phyloP scores from a whole-genome alignment of 2,329 filamentous ascomycete species.

The Gnomoniopsis sp. region DNA sequence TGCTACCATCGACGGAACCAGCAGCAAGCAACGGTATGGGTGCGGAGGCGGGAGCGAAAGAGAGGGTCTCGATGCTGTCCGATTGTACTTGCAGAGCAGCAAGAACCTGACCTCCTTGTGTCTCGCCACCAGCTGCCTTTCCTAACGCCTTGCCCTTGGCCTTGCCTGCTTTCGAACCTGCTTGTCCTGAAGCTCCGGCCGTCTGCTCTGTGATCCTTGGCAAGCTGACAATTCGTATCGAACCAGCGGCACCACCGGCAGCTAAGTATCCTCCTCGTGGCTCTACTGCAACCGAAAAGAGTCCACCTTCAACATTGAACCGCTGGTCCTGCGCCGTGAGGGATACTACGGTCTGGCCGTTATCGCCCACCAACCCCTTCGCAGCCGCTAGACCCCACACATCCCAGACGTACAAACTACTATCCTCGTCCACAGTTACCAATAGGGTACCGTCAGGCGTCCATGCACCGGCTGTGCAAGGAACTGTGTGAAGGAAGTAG shows the following conservation, averaged over 20 bases:
- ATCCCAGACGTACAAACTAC: conserved; percentile 88
- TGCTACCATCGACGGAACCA: conserved; percentile 70
- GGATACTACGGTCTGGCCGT: conserved; percentile 66
- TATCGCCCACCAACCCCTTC: conserved; percentile 45
- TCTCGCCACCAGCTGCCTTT: conserved; percentile 28
- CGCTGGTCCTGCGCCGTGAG: conserved; percentile 81
- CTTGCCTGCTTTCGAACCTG: conserved; percentile 17
- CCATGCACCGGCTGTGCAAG: conserved; percentile 90
- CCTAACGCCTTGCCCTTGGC: conserved; percentile 24
- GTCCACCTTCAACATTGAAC: conserved; percentile 85
- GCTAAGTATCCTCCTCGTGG: conserved; percentile 77
- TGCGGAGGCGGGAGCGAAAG: conserved; percentile 53
- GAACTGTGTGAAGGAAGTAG: conserved; percentile 84
- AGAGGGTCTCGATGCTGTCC: conserved; percentile 72
- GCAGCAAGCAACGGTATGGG: conserved; percentile 52
- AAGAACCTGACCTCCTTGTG: conserved; percentile 59
- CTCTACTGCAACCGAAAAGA: conserved; percentile 84
- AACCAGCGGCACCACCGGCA: conserved; percentile 82
- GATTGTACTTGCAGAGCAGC: conserved; percentile 78
- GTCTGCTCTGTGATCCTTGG: conserved; percentile 53
- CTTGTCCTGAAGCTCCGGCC: conserved; percentile 15
- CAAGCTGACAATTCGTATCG: conserved; percentile 80
- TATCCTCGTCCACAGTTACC: conserved; percentile 85
- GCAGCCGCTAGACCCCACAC: conserved; percentile 76
- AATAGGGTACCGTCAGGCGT: conserved; percentile 82